Base-by-base conservation (phyloP, 2,329 filamentous ascomycete genomes). In the Nannizziopsis arthrosporioides region DNA sequence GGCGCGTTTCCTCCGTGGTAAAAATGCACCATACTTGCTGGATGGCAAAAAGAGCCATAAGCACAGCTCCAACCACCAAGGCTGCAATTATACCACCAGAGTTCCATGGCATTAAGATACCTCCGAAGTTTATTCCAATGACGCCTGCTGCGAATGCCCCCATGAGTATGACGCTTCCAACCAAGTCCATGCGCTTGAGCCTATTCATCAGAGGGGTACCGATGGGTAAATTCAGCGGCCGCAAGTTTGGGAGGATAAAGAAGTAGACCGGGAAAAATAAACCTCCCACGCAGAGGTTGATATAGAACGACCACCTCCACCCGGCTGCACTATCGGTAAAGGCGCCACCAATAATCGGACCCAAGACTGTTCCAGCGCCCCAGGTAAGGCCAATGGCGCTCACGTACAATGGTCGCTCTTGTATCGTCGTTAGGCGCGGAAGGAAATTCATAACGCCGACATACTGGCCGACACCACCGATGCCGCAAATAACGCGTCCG, bases 151-250 rank as follows among this genome's bases (percentile, higher is more conserved):
- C 68, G 35, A 80, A 70, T 22, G 72, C 72, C 0, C 79, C 77
- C 11, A 82, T 61, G 53, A 83, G 76, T 60, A 80, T 71, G 11
- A 75, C 57, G 5, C 75, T 80, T 22, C 80, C 79, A 1, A 80
- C 57, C 0, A 76, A 76, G 49, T 81, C 78, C 43, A 80, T 57
- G 40, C 57, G 54, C 9, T 38, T 19, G 9, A 63, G n/a, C 38
- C 60, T 55, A 39, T 60, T 45, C 44, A 47, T 54, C 14, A 56
- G 39, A 12, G 54, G 42, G 2, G 51, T n/a, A 27, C 53, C 54
- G 3, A 47, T 27, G 6, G 42, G 42, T 27, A 27, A 27, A 7
- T 27, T 27, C 7, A 27, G 22, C 18, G 52, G 41, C 1, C 36
- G 15, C 9, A 14, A 6, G 2, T 38, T 17, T 10, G 47, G 32